Conservation (phyloP, 495 filamentous ascomycete species). For the Xylaria castorea region DNA sequence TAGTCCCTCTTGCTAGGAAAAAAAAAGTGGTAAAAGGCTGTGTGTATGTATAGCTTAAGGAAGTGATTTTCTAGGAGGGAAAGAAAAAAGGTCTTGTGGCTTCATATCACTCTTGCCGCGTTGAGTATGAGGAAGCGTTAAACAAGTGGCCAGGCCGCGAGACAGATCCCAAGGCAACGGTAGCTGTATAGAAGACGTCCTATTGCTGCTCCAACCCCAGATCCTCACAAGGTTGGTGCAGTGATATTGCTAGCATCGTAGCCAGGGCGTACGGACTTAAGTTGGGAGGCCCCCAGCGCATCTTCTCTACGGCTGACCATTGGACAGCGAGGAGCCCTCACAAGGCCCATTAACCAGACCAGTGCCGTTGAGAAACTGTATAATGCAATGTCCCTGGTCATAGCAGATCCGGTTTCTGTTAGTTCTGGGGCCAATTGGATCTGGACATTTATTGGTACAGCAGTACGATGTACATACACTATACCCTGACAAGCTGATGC, state of each 20-base stretch:
- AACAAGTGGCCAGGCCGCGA: constrained; percentile 3
- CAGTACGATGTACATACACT: neutral
- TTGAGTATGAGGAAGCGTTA: constrained; percentile 7
- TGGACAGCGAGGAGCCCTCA: constrained; percentile 17
- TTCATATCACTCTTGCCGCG: neutral
- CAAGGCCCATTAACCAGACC: constrained; percentile 16
- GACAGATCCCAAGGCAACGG: constrained; percentile 29
- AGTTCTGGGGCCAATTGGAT: constrained; percentile 12
- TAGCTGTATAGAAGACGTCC: constrained; percentile 30
- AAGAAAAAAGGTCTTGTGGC: neutral
- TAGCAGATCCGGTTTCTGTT: constrained; percentile 36
- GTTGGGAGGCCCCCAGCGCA: constrained; percentile 15
- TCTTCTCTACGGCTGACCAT: constrained; percentile 16
- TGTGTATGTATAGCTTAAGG: neutral
- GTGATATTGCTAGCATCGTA: constrained; percentile 22
- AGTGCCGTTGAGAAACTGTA: constrained; percentile 37
- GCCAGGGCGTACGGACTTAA: constrained; percentile 10
- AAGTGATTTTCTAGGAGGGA: neutral
- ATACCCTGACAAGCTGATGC: constrained; percentile 26
- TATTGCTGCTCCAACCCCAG: constrained; percentile 30
- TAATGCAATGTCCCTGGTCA: constrained; percentile 42
- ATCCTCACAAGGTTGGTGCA: constrained; percentile 30
- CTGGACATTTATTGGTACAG: constrained; percentile 13
- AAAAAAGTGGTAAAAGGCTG: neutral
- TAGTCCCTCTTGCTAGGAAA: neutral